Percentiles rank a stretch among this genome's conserved stretches.
Evolutionary conservation across 1,139 yeast genomes (phyloP).

Genomic region (Candida sanyaensis): DNA sequence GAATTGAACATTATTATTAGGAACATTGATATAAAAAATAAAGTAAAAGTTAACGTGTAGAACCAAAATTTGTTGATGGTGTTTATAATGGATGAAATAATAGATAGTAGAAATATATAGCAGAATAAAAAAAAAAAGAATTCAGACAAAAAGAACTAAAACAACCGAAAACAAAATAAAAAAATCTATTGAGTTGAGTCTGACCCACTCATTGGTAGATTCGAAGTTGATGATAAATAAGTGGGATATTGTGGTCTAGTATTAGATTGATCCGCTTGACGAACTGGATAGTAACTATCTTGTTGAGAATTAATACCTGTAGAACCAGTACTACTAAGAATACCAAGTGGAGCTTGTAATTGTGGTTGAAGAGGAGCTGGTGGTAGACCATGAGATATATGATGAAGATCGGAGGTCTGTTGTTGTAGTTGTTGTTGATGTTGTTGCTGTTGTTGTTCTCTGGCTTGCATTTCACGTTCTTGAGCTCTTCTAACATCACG

Average conservation of each 20-base stretch:
- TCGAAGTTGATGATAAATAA: constrained; percentile 6
- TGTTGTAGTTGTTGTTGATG: not conserved
- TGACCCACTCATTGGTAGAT: constrained; percentile 3
- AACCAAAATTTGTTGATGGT: not conserved
- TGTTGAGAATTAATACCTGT: not conserved
- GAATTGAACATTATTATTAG: constrained; percentile 5
- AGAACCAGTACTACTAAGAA: not conserved
- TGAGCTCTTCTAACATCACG: constrained; percentile 25
- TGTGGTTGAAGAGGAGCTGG: constrained; percentile 1
- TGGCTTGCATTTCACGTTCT: constrained; percentile 3
- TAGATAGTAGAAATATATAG: not conserved
- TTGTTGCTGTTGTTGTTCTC: constrained; percentile 4
- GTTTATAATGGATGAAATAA: not conserved
- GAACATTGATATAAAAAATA: not conserved
- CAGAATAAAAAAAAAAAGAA: not conserved
- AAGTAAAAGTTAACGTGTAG: no score
- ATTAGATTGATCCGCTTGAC: constrained; percentile 3
- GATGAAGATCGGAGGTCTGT: not conserved
- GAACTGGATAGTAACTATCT: constrained; percentile 1
- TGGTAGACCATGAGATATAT: not conserved
- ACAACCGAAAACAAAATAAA: not conserved
- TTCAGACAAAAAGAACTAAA: not conserved
- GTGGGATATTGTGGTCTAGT: constrained; percentile 3
- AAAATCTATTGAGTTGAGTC: constrained; percentile 2
- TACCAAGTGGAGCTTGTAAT: not conserved